phyloP scores from a whole-genome alignment of 495 filamentous ascomycete species.

The Neurospora tetraspora region DNA sequence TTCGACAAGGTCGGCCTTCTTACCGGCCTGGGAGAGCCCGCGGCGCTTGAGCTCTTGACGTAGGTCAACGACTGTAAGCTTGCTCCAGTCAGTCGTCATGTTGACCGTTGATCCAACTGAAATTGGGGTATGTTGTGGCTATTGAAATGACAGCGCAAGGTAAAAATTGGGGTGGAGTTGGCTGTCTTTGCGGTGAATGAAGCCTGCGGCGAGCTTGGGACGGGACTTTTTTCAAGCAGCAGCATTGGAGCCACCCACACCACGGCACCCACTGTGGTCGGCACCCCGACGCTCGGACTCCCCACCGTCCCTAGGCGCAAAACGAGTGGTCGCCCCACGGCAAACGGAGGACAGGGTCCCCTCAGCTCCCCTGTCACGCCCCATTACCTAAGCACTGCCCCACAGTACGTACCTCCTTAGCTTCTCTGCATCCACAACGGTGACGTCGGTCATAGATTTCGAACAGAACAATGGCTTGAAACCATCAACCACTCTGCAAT shows the following conservation, averaged over 20 bases:
- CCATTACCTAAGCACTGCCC: neutral
- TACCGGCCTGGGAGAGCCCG: conserved; percentile 41
- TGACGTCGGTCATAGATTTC: neutral
- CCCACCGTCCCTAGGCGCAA: neutral
- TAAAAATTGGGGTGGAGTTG: neutral
- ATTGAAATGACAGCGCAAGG: neutral
- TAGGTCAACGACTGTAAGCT: conserved; percentile 50
- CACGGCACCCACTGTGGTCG: neutral
- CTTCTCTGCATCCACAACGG: neutral
- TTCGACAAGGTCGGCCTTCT: conserved; percentile 48
- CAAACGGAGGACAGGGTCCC: neutral
- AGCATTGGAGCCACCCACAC: neutral
- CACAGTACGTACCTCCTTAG: neutral
- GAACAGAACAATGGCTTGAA: neutral
- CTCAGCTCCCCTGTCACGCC: neutral
- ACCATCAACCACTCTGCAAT: neutral
- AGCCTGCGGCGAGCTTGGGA: neutral
- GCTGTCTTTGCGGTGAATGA: neutral
- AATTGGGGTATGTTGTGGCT: neutral
- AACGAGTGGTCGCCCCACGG: neutral
- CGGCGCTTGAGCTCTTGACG: conserved; percentile 48
- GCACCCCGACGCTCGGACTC: neutral
- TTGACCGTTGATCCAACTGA: neutral
- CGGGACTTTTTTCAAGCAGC: neutral
- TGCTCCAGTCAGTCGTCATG: conserved; percentile 47